These are phyloP conservation scores for Globisporangium megalacanthum DNA, from an alignment of 352 stramenopile genomes.

Conservation along the genomic window DNA sequence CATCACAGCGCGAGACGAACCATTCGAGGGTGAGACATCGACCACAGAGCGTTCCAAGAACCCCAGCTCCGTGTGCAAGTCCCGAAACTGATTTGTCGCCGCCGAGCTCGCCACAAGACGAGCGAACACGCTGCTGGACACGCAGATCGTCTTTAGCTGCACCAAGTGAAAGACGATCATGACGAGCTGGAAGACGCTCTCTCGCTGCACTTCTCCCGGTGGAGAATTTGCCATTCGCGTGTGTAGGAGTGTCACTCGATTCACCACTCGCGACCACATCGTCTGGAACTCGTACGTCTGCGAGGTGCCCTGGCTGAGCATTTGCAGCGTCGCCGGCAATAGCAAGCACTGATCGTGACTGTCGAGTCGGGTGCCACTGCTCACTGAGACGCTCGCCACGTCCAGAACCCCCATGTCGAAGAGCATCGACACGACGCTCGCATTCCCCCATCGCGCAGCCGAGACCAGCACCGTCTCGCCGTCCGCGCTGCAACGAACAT, in stretches of 20 bases:
- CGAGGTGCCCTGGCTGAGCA: neutral
- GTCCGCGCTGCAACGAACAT: neutral
- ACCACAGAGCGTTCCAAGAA: neutral
- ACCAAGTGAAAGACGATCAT: conserved; percentile 2
- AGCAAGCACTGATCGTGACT: neutral
- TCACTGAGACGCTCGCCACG: neutral
- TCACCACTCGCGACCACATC: neutral
- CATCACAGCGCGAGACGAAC: too few relatives aligned
- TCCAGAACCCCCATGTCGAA: neutral
- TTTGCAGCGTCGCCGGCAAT: neutral
- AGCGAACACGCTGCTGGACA: neutral
- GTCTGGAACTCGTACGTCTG: neutral
- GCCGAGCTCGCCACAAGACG: neutral
- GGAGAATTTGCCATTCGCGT: neutral
- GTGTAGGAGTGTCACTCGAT: neutral
- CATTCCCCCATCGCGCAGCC: neutral
- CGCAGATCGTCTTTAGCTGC: neutral
- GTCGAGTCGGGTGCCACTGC: neutral
- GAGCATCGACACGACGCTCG: neutral
- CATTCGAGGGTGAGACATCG: neutral
- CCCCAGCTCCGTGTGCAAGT: neutral
- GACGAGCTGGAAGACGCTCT: conserved; percentile 2
- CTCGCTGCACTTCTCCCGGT: neutral
- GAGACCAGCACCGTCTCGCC: neutral
- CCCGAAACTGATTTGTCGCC: neutral